Evolutionary conservation across 192 early-diverging fungal genomes (phyloP).

Genomic region (Coemansia sp.): DNA sequence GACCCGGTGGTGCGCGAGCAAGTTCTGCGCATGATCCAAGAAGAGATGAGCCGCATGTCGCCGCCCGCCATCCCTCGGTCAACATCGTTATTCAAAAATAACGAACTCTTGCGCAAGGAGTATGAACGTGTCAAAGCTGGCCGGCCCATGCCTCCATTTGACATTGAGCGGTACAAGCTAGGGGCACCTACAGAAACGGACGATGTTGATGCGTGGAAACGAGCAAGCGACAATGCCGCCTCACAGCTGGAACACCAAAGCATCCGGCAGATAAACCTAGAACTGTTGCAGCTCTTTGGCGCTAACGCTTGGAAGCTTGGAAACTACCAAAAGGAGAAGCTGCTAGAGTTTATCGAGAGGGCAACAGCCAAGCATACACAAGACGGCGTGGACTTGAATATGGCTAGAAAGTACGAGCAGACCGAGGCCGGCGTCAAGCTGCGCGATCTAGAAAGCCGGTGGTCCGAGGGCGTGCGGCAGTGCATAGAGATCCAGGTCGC

Average conservation of each 20-base stretch:
- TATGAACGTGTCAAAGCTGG: constrained; percentile 41
- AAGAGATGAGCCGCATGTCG: constrained; percentile 37
- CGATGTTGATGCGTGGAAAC: constrained; percentile 23
- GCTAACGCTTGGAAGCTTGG: constrained; percentile 45
- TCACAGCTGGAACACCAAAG: constrained; percentile 50
- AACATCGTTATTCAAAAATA: constrained; percentile 31
- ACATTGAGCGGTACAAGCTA: constrained; percentile 41
- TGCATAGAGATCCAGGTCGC: constrained; percentile 50
- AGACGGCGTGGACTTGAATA: constrained; percentile 31
- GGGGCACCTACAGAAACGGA: constrained; percentile 10
- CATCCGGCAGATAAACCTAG: constrained; percentile 38
- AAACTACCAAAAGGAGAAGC: constrained; percentile 41
- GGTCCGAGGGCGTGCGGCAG: constrained; percentile 35
- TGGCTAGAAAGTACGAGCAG: constrained; percentile 42
- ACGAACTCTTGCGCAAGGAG: constrained; percentile 33
- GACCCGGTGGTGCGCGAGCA: constrained; percentile 22
- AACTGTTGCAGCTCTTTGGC: constrained; percentile 49
- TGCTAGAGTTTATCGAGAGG: constrained; percentile 24
- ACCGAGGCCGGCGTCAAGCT: constrained; percentile 33
- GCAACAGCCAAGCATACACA: constrained; percentile 13
- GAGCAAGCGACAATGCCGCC: constrained; percentile 38
- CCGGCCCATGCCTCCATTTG: constrained; percentile 24
- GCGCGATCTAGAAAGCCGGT: constrained; percentile 23
- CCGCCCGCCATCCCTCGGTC: constrained; percentile 27
- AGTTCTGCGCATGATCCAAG: constrained; percentile 29